phyloP scores from a whole-genome alignment of 2,329 filamentous ascomycete species.

The Aspergillus sp. region DNA sequence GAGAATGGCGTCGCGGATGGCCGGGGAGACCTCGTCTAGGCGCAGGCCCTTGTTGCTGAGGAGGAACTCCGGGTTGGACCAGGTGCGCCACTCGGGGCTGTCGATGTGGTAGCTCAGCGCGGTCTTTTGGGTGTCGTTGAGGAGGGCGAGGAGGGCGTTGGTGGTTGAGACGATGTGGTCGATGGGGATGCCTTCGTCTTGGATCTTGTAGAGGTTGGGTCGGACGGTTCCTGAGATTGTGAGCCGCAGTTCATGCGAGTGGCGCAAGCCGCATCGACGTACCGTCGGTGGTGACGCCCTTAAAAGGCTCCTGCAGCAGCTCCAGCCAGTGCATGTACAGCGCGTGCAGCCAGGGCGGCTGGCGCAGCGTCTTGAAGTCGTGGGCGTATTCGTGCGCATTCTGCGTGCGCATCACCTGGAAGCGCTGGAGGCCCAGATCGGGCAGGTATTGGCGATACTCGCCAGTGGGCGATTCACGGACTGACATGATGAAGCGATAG shows the following conservation, averaged over 20 bases:
- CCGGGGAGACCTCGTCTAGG: conserved; percentile 59
- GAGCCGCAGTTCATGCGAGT: conserved; percentile 1
- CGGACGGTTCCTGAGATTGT: conserved; percentile 48
- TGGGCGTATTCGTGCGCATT: conserved; percentile 62
- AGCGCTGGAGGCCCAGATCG: conserved; percentile 60
- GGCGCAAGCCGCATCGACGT: conserved; percentile 17
- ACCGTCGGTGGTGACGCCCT: conserved; percentile 69
- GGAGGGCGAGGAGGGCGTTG: conserved; percentile 44
- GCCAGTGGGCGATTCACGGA: conserved; percentile 24
- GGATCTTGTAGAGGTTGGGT: conserved; percentile 55
- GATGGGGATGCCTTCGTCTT: conserved; percentile 65
- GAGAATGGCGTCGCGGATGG: conserved; percentile 53
- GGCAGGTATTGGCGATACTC: conserved; percentile 61
- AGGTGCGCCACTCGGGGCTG: conserved; percentile 69
- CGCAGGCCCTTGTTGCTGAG: conserved; percentile 67
- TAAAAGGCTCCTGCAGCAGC: conserved; percentile 63
- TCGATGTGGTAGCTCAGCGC: conserved; percentile 62
- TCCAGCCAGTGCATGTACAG: conserved; percentile 60
- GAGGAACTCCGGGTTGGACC: conserved; percentile 72
- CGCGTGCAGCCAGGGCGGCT: conserved; percentile 66
- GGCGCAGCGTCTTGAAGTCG: conserved; percentile 57
- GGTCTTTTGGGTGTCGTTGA: conserved; percentile 51
- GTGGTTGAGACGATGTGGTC: conserved; percentile 55
- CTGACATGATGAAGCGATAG: conserved; percentile 6
- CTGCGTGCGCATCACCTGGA: conserved; percentile 62